These are phyloP conservation scores for Eragrostis nindensis DNA, from an alignment of 176 grass and related monocot genomes.

Conservation along the genomic window DNA sequence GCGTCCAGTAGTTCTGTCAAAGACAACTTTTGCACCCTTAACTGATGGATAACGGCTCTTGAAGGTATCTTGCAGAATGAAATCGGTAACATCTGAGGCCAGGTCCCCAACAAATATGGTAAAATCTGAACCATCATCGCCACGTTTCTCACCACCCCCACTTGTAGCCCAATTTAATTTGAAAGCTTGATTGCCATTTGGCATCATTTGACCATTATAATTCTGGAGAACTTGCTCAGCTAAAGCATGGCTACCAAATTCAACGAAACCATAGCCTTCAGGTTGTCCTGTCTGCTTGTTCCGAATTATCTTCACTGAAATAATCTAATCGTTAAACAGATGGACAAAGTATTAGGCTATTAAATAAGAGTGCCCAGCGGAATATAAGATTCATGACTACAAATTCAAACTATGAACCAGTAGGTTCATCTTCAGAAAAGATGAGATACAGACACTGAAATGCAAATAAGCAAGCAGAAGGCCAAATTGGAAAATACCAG, in stretches of 20 bases:
- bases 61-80: conserved; percentile 77
- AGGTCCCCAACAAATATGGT: conserved; percentile 81
- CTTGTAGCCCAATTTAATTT: conserved; percentile 69
- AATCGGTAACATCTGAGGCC: conserved; percentile 82
- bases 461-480: no score
- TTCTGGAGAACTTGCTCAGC: conserved; percentile 69
- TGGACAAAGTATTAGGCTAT: conserved; percentile 12
- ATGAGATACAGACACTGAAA: no score
- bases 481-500: no score
- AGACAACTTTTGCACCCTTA: conserved; percentile 80
- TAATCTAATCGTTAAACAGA: conserved; percentile 47
- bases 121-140: conserved; percentile 56
- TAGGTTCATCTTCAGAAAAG: not conserved
- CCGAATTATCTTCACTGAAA: conserved; percentile 61
- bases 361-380: not conserved
- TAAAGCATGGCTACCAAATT: conserved; percentile 57
- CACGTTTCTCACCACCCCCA: conserved; percentile 60
- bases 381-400: not conserved
- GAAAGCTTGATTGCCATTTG: conserved; percentile 61
- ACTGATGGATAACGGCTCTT: conserved; percentile 73
- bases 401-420: not conserved
- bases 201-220: conserved; percentile 86
- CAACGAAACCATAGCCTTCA: conserved; percentile 83
- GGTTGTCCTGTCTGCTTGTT: conserved; percentile 72
- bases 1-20: conserved; percentile 54